Evolutionary conservation across 768 basidiomycete species (phyloP), one percentile per base, ranked within the genome.

Genomic region (Phaffia tasmanica): DNA sequence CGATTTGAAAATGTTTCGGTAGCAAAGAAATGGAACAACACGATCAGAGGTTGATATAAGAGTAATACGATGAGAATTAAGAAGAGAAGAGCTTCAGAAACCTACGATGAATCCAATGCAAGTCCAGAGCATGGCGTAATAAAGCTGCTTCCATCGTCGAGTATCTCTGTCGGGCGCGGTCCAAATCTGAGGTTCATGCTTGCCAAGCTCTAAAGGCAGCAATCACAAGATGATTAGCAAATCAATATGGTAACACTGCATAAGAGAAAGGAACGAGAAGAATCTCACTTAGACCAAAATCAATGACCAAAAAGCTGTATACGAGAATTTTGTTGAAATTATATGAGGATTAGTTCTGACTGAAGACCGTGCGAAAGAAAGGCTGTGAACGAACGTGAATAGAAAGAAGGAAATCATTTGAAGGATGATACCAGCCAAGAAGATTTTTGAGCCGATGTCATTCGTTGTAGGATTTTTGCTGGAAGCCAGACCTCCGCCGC

Each of bases 21-120:
- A 5, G 4, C 11, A 11, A 42, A 42, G 4, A 4, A 11, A 42
- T 42, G 35, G 11, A 11, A 42, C 35, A 42, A 4, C 11, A 5
- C 11, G 35, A 42, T 42, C 35, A 42, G 11, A 42, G 6, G 6
- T 11, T 11, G 11, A 42, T 11, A 42, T 4, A 42, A 5, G 56
- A 14, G 23, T 27, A 7, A 23, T 1, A 49, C 5, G 59, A 29
- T 3, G 59, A 25, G 14, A 15, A 30, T 25, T 18, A 29, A 57
- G n/a, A 32, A 27, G 56, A 25, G 19, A n/a, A 6, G 35, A 25
- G 0, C 18, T 0, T 7, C 16, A 51, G 35, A 42, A 49, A 74
- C 75, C 79, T 68, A 88, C 87, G 35, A 89, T 79, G 0, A 86
- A 86, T 11, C 59, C 59, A 48, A 67, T 18, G 47, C 65, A 67